These are phyloP conservation scores for Lodderomyces jiufengensis DNA, from an alignment of 1,139 yeast species.

Conservation along the genomic window DNA sequence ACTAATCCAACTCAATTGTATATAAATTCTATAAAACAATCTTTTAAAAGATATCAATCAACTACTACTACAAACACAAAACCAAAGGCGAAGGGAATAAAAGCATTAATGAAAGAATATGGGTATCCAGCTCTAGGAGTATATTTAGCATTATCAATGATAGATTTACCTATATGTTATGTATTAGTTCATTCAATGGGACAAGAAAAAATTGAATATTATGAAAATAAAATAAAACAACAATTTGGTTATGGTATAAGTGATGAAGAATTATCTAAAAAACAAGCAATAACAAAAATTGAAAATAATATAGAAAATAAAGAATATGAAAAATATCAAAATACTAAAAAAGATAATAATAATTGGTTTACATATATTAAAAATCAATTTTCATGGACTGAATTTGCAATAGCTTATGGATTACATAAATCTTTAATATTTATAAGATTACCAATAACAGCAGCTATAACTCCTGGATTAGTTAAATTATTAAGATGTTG, in stretches of 20 bases:
- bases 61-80: conserved; percentile 7
- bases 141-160: conserved; percentile 61
- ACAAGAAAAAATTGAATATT: conserved; percentile 67
- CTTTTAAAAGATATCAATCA: conserved; percentile 7
- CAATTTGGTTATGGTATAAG: conserved; percentile 53
- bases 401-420: conserved; percentile 88
- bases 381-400: conserved; percentile 50
- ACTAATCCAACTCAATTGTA: neutral
- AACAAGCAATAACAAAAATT: conserved; percentile 31
- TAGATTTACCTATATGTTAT: conserved; percentile 85
- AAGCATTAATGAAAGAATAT: conserved; percentile 73
- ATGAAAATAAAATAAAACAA: conserved; percentile 59
- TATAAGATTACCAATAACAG: conserved; percentile 82
- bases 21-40: neutral
- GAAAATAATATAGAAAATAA: conserved; percentile 17
- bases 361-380: conserved; percentile 3
- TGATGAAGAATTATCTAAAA: conserved; percentile 35
- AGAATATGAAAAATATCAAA: conserved; percentile 3
- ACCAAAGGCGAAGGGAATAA: conserved; percentile 46
- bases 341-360: neutral
- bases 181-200: conserved; percentile 82
- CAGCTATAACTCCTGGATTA: conserved; percentile 84
- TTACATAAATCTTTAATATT: conserved; percentile 82
- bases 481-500: conserved; percentile 62
- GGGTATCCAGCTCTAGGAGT: conserved; percentile 92